Conservation (phyloP, 2,329 filamentous ascomycete species). For the Colletotrichum musae region DNA sequence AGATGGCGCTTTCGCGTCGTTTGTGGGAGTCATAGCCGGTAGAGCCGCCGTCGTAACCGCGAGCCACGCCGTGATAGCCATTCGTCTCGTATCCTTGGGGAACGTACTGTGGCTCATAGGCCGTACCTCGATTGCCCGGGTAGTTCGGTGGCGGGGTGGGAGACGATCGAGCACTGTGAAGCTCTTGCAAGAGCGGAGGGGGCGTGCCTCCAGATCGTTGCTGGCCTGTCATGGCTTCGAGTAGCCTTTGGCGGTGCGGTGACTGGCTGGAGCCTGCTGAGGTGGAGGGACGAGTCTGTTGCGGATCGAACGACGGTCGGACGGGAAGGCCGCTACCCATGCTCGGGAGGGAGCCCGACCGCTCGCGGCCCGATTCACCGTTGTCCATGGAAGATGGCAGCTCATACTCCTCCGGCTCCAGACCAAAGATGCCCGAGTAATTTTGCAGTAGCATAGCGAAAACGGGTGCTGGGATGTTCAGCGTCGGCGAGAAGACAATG, state of each 20-base stretch:
- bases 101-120: conserved; percentile 62
- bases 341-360: conserved; percentile 35
- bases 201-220: conserved; percentile 58
- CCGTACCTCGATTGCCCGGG: conserved; percentile 47
- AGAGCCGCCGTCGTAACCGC: conserved; percentile 53
- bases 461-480: conserved; percentile 95
- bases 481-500: conserved; percentile 96
- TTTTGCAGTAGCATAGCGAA: conserved; percentile 96
- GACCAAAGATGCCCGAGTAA: conserved; percentile 87
- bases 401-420: conserved; percentile 75
- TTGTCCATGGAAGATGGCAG: conserved; percentile 63
- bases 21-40: conserved; percentile 59
- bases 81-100: conserved; percentile 47
- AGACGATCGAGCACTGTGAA: conserved; percentile 52
- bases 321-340: conserved; percentile 46
- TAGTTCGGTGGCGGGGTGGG: conserved; percentile 61
- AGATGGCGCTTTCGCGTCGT: conserved; percentile 74
- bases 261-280: conserved; percentile 62
- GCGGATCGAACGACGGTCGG: conserved; percentile 49
- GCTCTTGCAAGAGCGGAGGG: conserved; percentile 59
- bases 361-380: conserved; percentile 45
- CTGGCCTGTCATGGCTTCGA: conserved; percentile 56
- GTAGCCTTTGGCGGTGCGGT: conserved; percentile 65
- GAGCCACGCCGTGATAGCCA: conserved; percentile 38
- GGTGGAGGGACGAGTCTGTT: conserved; percentile 62